Evolutionary conservation across 345 rosid species (phyloP).

Genomic region (Rhodamnia argentea): DNA sequence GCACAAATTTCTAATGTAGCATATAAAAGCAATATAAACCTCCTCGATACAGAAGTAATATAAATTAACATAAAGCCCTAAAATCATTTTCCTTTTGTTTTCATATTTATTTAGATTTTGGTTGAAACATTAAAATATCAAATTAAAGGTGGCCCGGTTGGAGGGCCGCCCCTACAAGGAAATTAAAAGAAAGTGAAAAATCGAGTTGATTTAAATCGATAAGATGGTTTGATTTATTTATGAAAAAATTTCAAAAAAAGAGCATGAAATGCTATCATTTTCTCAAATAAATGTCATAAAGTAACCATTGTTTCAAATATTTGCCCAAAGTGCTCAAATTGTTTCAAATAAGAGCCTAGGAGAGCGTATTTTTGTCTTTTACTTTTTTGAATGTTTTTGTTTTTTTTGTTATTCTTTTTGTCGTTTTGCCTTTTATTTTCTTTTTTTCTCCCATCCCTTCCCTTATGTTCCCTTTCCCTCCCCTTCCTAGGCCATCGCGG

Average conservation of each 20-base stretch:
- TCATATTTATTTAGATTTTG: background rate
- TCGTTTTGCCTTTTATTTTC: too few relatives aligned
- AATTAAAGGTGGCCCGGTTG: background rate
- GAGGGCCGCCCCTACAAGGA: background rate
- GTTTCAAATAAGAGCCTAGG: too few relatives aligned
- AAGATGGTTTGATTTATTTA: background rate
- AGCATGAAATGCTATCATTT: fast-evolving
- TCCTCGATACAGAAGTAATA: background rate
- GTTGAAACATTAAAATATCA: background rate
- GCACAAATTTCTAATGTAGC: background rate
- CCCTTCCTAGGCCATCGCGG: too few relatives aligned
- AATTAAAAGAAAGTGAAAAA: background rate
- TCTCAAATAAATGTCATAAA: too few relatives aligned
- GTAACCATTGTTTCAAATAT: too few relatives aligned
- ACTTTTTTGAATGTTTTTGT: too few relatives aligned
- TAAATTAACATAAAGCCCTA: background rate
- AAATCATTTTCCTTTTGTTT: background rate
- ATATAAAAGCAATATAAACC: background rate
- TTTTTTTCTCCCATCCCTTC: too few relatives aligned
- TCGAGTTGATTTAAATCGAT: background rate
- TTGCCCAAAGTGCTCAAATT: too few relatives aligned
- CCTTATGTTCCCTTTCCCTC: too few relatives aligned
- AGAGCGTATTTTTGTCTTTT: too few relatives aligned
- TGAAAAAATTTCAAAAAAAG: too few relatives aligned
- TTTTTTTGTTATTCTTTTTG: too few relatives aligned